Evolutionary conservation across 192 early-diverging fungal species (phyloP), one percentile per base, ranked within the genome.

Genomic region (Diversispora epigaea): DNA sequence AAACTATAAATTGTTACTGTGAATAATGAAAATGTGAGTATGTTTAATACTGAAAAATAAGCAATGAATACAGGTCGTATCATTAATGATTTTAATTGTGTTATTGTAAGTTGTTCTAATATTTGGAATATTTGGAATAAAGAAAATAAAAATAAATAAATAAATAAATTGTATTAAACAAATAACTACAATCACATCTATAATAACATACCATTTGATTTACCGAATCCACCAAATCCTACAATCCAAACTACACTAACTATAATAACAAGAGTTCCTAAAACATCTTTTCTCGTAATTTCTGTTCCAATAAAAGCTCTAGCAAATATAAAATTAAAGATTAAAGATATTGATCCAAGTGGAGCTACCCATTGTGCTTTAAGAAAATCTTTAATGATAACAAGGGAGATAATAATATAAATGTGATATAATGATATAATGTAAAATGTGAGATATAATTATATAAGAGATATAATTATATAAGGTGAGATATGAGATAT

Each of bases 271-370:
- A 84, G 76, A 9, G 87, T 89, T 4, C 87, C 87, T 40, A 83
- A 72, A 40, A 86, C 78, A 76, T 89, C 84, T 62, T 80, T 76
- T 22, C 75, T 69, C 39, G 84, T 83, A 55, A 89, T 89, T 39
- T 79, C 65, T 11, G 87, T 89, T 22, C 80, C 80, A 17, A 89
- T 85, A n/a, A 89, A 70, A 49, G 85, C 79, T 73, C 82, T 85
- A 17, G 87, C 87, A 79, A 89, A 89, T 17, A 89, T 58, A 66
- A 86, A 89, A 70, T 89, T 89, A 77, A 84, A 89, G 68, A 89
- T 86, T 57, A 89, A 72, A 4, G 86, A 82, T 12, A 85, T 79
- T 46, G 82, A 82, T 19, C 86, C 88, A 6, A 87, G 74, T 40
- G 86, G 86, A 40, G 86, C 86, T 4, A 87, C 88, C 86, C 88